Evolutionary conservation across 1,284 basidiomycete genomes (phyloP).

Genomic region (Fomitopsis schrenkii): DNA sequence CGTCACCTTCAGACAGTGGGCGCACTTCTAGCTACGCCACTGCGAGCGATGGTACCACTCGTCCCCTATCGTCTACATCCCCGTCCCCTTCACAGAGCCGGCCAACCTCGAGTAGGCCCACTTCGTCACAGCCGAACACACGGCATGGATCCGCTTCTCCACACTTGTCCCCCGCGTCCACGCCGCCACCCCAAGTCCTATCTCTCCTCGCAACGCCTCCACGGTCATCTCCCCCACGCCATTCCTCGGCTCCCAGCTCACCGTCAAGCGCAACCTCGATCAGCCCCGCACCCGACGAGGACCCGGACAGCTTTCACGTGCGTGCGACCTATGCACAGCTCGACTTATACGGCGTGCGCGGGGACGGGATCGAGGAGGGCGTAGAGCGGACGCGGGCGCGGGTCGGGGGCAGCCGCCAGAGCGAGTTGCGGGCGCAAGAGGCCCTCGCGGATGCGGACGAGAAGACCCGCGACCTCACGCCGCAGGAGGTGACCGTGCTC

Average conservation of each 20-base stretch:
- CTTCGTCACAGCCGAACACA: not conserved
- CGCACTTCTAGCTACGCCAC: not conserved
- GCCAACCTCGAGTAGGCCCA: not conserved
- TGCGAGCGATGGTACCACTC: not conserved
- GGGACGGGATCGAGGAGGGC: conserved; percentile 90
- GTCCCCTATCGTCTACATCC: conserved; percentile 6
- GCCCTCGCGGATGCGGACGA: conserved; percentile 54
- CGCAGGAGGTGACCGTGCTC: conserved; percentile 67
- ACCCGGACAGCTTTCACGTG: conserved; percentile 82
- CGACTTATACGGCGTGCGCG: conserved; percentile 80
- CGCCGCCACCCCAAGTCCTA: conserved; percentile 14
- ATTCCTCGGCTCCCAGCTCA: conserved; percentile 30
- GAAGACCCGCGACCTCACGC: conserved; percentile 55
- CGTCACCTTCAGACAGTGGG: not conserved
- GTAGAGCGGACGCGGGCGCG: conserved; percentile 91
- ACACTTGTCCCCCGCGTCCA: conserved; percentile 8
- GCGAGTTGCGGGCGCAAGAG: conserved; percentile 50
- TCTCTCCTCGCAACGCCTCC: conserved; percentile 13
- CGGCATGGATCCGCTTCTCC: not conserved
- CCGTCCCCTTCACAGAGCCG: conserved; percentile 7
- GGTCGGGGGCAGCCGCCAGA: conserved; percentile 54
- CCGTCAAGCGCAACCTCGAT: conserved; percentile 49
- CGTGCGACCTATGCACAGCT: conserved; percentile 87
- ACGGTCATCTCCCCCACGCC: conserved; percentile 29
- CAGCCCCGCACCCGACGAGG: conserved; percentile 68